Evolutionary conservation across 164 flowering plant genomes (phyloP), one percentile per base, ranked within the genome.

Genomic region (Kalanchoe fedtschenkoi): DNA sequence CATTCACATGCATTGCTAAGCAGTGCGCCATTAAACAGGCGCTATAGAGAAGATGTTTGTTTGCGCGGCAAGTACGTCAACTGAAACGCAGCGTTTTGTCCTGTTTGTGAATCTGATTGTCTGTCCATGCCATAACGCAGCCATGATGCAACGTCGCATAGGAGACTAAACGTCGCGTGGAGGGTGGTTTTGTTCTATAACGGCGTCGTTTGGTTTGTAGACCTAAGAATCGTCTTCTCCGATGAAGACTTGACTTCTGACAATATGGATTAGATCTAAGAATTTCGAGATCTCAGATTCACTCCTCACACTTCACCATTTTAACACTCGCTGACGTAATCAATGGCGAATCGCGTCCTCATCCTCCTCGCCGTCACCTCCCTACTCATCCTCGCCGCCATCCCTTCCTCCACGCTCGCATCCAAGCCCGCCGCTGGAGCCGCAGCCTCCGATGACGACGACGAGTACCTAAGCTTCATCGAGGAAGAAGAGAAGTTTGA

Each of bases 381-480:
- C 17, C 28, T 51, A 3, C 56, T 51, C 17, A 17, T 51, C 32
- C 32, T 51, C 32, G 56, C 56, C 5, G 17, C 32, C 17, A 15
- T 22, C 17, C 32, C 56, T 11, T 51, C 30, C 3, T 26, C 14
- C 24, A 51, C 17, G 17, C 6, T 13, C 17, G 32, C 17, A 4
- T 67, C 76, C 38, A 51, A 66, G 43, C 61, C 46, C 9, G 8
- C 58, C 33, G 24, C 62, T n/a, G n/a, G n/a, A 53, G 26, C 69
- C 62, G 68, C 71, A 53, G 65, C 62, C 71, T 69, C 60, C 47
- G 80, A 60, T 5, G 89, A 83, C 70, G 79, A 68, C 65, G 88
- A 87, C 55, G 89, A 86, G 59, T 91, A 83, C 68, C 87, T 86
- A 69, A 70, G 75, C 66, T 80, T 85, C 77, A 84, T 91, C 33